Conservation (phyloP, 106 monocot genomes). For the Dendrobium huoshanense region DNA sequence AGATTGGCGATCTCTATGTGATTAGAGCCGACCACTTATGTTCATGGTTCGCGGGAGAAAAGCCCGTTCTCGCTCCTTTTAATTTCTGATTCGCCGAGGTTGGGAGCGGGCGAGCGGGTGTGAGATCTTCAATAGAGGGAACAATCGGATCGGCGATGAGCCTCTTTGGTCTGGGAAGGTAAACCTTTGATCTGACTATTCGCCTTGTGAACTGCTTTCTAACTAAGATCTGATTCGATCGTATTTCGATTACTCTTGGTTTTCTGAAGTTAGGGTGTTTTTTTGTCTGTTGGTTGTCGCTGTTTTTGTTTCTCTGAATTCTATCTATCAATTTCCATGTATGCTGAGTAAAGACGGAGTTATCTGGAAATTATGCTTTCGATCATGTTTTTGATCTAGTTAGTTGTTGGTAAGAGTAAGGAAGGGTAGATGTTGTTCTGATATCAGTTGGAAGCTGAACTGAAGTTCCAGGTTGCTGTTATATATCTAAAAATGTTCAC, state of each 20-base stretch:
- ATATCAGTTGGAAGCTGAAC: neutral
- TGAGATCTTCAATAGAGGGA: neutral
- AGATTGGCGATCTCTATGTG: no score
- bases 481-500: neutral
- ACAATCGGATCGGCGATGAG: slow-evolving; percentile 10
- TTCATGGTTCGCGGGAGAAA: neutral
- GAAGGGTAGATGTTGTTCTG: neutral
- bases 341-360: neutral
- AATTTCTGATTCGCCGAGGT: neutral
- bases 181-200: neutral
- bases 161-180: slow-evolving; percentile 14
- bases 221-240: neutral
- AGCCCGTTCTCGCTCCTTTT: neutral
- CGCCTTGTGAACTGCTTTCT: neutral
- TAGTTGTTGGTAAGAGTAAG: neutral
- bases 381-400: slow-evolving; percentile 3
- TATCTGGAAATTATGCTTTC: neutral
- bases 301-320: neutral
- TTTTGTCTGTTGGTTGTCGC: neutral
- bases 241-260: neutral
- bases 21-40: neutral
- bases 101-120: neutral
- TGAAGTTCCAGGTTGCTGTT: neutral
- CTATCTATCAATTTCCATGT: neutral
- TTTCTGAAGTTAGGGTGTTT: neutral